These are phyloP conservation scores for Rutstroemia sp. DNA, from an alignment of 2,329 filamentous ascomycete species.

Conservation along the genomic window DNA sequence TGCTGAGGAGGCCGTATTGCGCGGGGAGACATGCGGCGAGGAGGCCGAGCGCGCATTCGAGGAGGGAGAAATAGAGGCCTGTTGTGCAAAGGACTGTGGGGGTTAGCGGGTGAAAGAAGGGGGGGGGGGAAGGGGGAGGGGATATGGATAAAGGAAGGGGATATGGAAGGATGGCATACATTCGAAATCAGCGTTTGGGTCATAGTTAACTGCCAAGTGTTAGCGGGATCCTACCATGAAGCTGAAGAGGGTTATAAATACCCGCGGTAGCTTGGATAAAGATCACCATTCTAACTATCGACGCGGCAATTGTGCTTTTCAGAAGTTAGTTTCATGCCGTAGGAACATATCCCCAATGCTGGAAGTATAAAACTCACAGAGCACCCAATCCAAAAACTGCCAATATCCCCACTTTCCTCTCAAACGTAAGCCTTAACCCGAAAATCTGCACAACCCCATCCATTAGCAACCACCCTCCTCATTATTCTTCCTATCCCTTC, in stretches of 20 bases:
- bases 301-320: slow-evolving; percentile 5
- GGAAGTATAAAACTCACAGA: not conserved
- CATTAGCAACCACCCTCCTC: no score
- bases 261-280: slow-evolving; percentile 1
- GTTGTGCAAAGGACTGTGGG: not conserved
- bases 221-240: not conserved
- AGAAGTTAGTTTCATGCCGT: not conserved
- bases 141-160: no score
- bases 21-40: slow-evolving; percentile 5
- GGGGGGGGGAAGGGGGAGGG: no score
- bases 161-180: not conserved
- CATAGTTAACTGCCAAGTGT: not conserved
- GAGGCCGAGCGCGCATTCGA: slow-evolving; percentile 5
- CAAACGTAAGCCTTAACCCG: not conserved
- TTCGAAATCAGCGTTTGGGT: slow-evolving; percentile 4
- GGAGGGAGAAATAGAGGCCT: slow-evolving; percentile 2
- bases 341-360: no score
- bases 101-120: not conserved
- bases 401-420: slow-evolving; percentile 1
- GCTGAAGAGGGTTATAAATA: not conserved
- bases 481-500: no score
- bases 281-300: slow-evolving; percentile 1
- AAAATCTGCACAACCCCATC: slow-evolving; percentile 2
- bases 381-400: slow-evolving; percentile 6
- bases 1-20: slow-evolving; percentile 4